Evolutionary conservation across 345 rosid genomes (phyloP).

Genomic region (Draba incana): DNA sequence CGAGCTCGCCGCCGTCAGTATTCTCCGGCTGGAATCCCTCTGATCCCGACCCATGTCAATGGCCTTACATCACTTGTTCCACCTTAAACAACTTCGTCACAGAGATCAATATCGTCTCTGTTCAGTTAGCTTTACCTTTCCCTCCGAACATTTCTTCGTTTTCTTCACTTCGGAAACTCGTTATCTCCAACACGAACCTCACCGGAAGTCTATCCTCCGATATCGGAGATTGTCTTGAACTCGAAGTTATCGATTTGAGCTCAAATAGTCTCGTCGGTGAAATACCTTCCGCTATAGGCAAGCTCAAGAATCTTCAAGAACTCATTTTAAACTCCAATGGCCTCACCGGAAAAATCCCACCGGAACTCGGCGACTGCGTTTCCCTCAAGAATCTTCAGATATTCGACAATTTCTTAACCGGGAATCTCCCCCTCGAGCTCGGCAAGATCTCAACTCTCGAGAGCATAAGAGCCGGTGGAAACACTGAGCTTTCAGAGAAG

Average conservation of each 20-base stretch:
- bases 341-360: slow-evolving; percentile 67
- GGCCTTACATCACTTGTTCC: slow-evolving; percentile 69
- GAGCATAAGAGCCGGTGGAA: slow-evolving; percentile 75
- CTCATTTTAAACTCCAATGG: slow-evolving; percentile 72
- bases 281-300: slow-evolving; percentile 72
- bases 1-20: slow-evolving; percentile 45
- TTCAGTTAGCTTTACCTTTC: slow-evolving; percentile 59
- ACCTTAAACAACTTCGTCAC: slow-evolving; percentile 49
- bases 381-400: slow-evolving; percentile 60
- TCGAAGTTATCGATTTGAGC: slow-evolving; percentile 59
- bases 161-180: slow-evolving; percentile 54
- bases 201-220: slow-evolving; percentile 64
- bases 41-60: slow-evolving; percentile 65
- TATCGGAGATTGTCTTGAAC: slow-evolving; percentile 52
- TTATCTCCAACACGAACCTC: slow-evolving; percentile 64
- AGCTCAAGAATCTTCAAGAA: slow-evolving; percentile 63
- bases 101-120: slow-evolving; percentile 60
- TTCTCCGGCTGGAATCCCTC: slow-evolving; percentile 62
- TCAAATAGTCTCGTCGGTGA: slow-evolving; percentile 71
- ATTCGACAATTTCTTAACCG: slow-evolving; percentile 68
- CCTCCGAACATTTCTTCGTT: slow-evolving; percentile 61
- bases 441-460: slow-evolving; percentile 62
- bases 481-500: slow-evolving; percentile 69
- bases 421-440: slow-evolving; percentile 58
- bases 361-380: slow-evolving; percentile 64